phyloP scores from a whole-genome alignment of 805 yeast species.

The Hanseniaspora occidentalis region DNA sequence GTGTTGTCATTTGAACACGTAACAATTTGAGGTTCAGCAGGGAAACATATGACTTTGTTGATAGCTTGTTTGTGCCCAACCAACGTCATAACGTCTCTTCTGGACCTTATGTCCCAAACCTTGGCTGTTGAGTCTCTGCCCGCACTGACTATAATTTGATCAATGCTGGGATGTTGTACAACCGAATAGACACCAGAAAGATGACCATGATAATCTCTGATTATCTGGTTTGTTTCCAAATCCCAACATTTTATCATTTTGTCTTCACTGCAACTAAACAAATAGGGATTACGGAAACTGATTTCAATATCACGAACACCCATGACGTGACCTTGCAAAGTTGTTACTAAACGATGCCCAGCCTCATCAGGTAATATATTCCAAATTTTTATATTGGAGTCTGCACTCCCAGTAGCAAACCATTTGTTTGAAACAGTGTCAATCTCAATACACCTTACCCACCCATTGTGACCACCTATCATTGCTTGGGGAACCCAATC shows the following conservation, averaged over 20 bases:
- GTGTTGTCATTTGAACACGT: constrained; percentile 80
- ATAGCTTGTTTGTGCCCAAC: constrained; percentile 75
- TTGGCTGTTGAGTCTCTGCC: constrained; percentile 80
- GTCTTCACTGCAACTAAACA: constrained; percentile 90
- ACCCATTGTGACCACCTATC: constrained; percentile 82
- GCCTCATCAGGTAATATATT: constrained; percentile 10
- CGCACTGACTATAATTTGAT: constrained; percentile 66
- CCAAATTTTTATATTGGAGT: constrained; percentile 85
- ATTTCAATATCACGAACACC: constrained; percentile 67
- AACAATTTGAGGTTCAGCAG: constrained; percentile 74
- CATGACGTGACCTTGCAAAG: constrained; percentile 87
- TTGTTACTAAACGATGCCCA: constrained; percentile 36
- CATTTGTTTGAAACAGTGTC: constrained; percentile 77
- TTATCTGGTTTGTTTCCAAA: constrained; percentile 67
- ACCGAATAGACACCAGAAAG: constrained; percentile 77
- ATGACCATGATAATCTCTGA: constrained; percentile 90
- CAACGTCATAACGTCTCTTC: constrained; percentile 55
- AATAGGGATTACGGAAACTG: constrained; percentile 68
- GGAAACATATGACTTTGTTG: constrained; percentile 52
- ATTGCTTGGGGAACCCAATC: constrained; percentile 64
- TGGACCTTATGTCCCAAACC: constrained; percentile 86
- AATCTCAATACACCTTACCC: constrained; percentile 72
- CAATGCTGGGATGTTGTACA: constrained; percentile 78
- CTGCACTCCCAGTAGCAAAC: constrained; percentile 88
- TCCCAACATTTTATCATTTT: constrained; percentile 94